These are phyloP conservation scores for Candida tropicalis DNA, from an alignment of 1,139 yeast species.

Conservation along the genomic window DNA sequence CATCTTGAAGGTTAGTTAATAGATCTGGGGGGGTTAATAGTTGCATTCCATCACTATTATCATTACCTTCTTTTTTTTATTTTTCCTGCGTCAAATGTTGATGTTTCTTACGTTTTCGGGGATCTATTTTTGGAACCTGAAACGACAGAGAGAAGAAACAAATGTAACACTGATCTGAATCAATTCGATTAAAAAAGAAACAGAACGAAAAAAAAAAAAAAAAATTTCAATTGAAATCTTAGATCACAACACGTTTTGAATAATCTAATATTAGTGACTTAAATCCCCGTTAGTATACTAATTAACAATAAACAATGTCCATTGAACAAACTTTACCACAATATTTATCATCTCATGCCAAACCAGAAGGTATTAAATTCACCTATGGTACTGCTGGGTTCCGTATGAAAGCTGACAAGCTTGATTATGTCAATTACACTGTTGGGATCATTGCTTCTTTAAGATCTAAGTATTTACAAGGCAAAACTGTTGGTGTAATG, in stretches of 20 bases:
- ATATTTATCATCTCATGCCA: slow-evolving; percentile 34
- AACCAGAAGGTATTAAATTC: slow-evolving; percentile 50
- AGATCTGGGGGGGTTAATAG: no score
- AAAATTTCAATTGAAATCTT: background rate
- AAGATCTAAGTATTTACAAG: slow-evolving; percentile 70
- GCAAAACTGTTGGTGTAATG: slow-evolving; percentile 85
- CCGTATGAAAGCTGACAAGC: slow-evolving; percentile 67
- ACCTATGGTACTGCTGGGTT: slow-evolving; percentile 97
- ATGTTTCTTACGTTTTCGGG: no score
- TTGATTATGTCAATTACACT: slow-evolving; percentile 84
- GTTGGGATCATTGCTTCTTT: slow-evolving; percentile 82
- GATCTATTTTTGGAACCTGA: background rate
- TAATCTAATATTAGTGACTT: no score
- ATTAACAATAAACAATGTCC: slow-evolving; percentile 20
- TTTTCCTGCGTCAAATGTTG: no score
- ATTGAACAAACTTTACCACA: slow-evolving; percentile 15
- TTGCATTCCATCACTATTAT: background rate
- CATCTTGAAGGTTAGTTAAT: background rate
- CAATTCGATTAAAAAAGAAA: background rate
- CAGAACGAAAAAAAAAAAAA: background rate
- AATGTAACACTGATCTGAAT: slow-evolving; percentile 1
- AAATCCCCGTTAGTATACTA: no score
- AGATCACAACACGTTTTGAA: background rate
- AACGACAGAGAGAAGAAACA: background rate
- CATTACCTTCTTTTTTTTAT: background rate